phyloP scores from a whole-genome alignment of 768 basidiomycete genomes.

The Calocera viscosa region DNA sequence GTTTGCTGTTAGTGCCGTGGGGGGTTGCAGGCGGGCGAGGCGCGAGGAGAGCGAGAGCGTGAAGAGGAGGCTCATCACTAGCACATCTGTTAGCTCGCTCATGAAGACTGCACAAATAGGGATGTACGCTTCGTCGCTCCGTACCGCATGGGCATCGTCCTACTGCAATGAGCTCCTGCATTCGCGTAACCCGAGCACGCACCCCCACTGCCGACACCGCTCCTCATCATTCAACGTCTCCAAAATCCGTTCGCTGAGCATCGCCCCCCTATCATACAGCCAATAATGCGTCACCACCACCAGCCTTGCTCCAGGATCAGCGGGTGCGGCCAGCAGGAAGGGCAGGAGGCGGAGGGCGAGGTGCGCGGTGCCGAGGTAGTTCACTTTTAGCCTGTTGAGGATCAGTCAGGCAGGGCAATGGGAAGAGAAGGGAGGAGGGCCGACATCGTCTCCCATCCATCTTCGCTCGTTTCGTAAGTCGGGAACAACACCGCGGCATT shows the following conservation, averaged over 20 bases:
- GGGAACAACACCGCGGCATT: conserved; percentile 30
- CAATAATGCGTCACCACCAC: conserved; percentile 34
- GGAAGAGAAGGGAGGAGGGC: not conserved
- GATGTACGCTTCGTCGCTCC: conserved; percentile 9
- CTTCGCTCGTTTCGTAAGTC: conserved; percentile 23
- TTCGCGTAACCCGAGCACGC: no score
- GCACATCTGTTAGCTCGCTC: no score
- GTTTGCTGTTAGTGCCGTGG: not conserved
- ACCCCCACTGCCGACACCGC: not conserved
- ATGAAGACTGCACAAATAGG: no score
- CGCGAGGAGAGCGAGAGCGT: not conserved
- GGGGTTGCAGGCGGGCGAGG: not conserved
- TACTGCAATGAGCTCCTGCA: no score
- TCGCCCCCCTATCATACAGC: conserved; percentile 17
- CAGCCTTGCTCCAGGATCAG: no score
- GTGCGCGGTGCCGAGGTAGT: conserved; percentile 33
- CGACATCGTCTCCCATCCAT: conserved; percentile 40
- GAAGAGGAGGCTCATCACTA: not conserved
- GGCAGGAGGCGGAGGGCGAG: conserved; percentile 36
- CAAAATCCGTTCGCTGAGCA: conserved; percentile 21
- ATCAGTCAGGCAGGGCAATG: not conserved
- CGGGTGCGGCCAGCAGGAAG: conserved; percentile 29
- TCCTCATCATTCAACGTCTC: conserved; percentile 20
- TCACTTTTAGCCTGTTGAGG: conserved; percentile 38
- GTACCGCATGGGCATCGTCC: conserved; percentile 7